Percentiles rank a stretch among this genome's conserved stretches.
phyloP scores from a whole-genome alignment of 164 flowering plant species.

The Paratinospora sagittata region DNA sequence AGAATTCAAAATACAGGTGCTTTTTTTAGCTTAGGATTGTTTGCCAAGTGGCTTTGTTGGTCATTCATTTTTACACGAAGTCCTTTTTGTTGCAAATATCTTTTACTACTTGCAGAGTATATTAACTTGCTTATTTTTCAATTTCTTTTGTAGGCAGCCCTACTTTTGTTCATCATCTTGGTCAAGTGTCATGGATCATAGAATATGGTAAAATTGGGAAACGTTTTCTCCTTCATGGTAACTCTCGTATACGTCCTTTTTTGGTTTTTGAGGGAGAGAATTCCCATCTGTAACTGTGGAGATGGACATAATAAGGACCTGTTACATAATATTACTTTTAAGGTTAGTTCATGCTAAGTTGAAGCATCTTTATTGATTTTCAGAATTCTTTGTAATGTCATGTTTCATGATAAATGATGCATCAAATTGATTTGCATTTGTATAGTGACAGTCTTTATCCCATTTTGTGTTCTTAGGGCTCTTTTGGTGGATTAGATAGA shows the following conservation, averaged over 20 bases:
- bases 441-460: not conserved
- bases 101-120: not conserved
- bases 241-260: not conserved
- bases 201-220: not conserved
- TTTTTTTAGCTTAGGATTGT: too few species aligned
- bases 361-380: not conserved
- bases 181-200: not conserved
- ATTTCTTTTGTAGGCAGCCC: not conserved
- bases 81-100: not conserved
- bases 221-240: not conserved
- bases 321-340: not conserved
- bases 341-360: not conserved
- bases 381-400: constrained; percentile 11
- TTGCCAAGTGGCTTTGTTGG: not conserved
- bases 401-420: constrained; percentile 6
- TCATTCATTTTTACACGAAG: not conserved
- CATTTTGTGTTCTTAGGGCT: too few species aligned
- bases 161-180: not conserved
- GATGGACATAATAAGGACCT: not conserved
- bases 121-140: not conserved
- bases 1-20: not conserved
- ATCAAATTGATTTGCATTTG: constrained; percentile 7
- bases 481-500: too few species aligned
- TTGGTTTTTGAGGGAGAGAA: not conserved
- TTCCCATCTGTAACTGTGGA: not conserved